Conservation (phyloP, 805 yeast genomes). For the Ogataea angusta region DNA sequence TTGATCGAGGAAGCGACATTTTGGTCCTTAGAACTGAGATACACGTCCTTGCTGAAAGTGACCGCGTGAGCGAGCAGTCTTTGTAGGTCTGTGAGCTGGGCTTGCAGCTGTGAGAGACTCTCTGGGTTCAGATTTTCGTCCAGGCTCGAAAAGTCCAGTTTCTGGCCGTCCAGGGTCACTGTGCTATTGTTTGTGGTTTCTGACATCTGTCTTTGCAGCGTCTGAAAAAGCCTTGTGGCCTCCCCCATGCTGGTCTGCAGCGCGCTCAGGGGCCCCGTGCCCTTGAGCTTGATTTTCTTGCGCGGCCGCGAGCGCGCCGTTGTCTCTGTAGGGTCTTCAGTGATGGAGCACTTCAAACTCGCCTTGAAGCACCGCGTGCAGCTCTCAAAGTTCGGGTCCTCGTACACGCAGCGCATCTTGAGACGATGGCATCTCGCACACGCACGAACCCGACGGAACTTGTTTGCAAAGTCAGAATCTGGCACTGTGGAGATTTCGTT, state of each 20-base stretch:
- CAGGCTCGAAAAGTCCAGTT: conserved; percentile 9
- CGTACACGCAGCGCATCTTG: conserved; percentile 51
- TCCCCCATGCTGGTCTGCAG: conserved; percentile 29
- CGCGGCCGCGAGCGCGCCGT: conserved; percentile 37
- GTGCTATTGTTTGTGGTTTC: conserved; percentile 11
- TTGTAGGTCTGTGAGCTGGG: conserved; percentile 33
- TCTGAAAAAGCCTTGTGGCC: conserved; percentile 23
- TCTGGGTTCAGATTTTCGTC: conserved; percentile 23
- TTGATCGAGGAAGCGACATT: conserved; percentile 32
- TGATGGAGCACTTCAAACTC: conserved; percentile 45
- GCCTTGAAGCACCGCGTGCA: conserved; percentile 46
- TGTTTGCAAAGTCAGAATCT: conserved; percentile 36
- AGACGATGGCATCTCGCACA: conserved; percentile 55
- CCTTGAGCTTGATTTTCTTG: conserved; percentile 28
- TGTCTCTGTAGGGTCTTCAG: conserved; percentile 48
- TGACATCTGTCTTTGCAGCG: conserved; percentile 21
- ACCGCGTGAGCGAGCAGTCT: conserved; percentile 29
- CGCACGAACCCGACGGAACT: conserved; percentile 47
- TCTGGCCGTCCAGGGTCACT: conserved; percentile 10
- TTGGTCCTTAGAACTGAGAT: conserved; percentile 1
- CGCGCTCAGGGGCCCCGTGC: conserved; percentile 26
- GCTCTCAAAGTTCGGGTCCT: conserved; percentile 40
- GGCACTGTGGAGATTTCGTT: neutral
- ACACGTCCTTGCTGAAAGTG: conserved; percentile 12
- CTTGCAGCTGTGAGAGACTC: conserved; percentile 25